Evolutionary conservation across 345 rosid genomes (phyloP).

Genomic region (Citrus hindsii): DNA sequence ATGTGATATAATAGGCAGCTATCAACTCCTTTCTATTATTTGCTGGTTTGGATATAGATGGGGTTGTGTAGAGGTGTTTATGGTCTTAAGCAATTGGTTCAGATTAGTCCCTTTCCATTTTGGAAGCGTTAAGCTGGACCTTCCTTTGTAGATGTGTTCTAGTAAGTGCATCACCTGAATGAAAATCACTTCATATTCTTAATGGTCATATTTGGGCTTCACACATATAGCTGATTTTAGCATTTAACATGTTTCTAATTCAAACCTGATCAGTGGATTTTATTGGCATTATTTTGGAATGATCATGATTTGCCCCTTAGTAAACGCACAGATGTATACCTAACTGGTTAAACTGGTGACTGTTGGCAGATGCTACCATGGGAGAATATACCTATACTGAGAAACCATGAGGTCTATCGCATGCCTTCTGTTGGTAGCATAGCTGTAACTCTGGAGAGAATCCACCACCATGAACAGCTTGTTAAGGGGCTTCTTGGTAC

Average conservation of each 20-base stretch:
- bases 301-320: background rate
- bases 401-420: constrained; percentile 89
- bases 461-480: constrained; percentile 35
- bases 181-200: background rate
- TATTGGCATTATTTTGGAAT: background rate
- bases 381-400: constrained; percentile 82
- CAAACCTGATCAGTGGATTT: background rate
- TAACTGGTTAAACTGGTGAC: constrained; percentile 14
- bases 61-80: background rate
- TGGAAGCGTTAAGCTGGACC: background rate
- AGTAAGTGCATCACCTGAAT: background rate
- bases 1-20: background rate
- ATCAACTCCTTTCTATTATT: background rate
- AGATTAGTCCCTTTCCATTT: background rate
- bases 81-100: background rate
- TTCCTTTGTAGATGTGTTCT: background rate
- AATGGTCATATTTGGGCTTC: background rate
- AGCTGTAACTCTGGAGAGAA: constrained; percentile 45
- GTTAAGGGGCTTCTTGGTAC: constrained; percentile 30
- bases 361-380: constrained; percentile 90
- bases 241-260: background rate
- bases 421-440: constrained; percentile 95
- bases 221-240: background rate
- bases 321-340: background rate
- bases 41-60: background rate